phyloP scores from a whole-genome alignment of 1,284 basidiomycete genomes.

The Anthracocystis walkeri region DNA sequence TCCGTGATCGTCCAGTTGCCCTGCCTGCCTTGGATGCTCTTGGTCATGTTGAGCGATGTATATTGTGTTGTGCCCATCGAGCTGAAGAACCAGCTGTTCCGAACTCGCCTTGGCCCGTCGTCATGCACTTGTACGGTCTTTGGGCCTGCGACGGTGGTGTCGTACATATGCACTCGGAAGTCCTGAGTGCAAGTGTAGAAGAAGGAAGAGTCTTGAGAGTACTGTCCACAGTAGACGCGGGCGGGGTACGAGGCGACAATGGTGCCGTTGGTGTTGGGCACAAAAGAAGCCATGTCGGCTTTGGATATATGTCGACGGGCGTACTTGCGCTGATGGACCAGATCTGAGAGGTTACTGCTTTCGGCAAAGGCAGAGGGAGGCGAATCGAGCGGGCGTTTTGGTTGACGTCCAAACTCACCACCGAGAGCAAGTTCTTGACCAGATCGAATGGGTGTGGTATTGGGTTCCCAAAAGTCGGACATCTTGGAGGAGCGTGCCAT shows the following conservation, averaged over 20 bases:
- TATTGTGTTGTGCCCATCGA: slow-evolving; percentile 71
- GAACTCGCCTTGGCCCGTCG: slow-evolving; percentile 37
- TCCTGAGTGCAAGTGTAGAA: slow-evolving; percentile 74
- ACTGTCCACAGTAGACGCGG: slow-evolving; percentile 93
- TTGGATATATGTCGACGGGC: slow-evolving; percentile 71
- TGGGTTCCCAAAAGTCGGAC: slow-evolving; percentile 61
- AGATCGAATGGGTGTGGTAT: slow-evolving; percentile 77
- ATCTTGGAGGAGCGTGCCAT: slow-evolving; percentile 42
- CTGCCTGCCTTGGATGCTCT: slow-evolving; percentile 62
- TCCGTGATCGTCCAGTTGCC: slow-evolving; percentile 73
- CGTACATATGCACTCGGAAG: slow-evolving; percentile 75
- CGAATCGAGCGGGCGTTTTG: slow-evolving; percentile 37
- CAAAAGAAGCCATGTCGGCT: slow-evolving; percentile 70
- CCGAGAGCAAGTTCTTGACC: slow-evolving; percentile 80
- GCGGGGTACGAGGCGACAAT: slow-evolving; percentile 83
- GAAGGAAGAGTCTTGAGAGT: slow-evolving; percentile 74
- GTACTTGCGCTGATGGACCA: slow-evolving; percentile 46
- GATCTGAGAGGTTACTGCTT: slow-evolving; percentile 40
- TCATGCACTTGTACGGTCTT: slow-evolving; percentile 41
- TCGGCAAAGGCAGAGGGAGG: slow-evolving; percentile 41
- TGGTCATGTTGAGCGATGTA: slow-evolving; percentile 62
- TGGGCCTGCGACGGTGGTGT: slow-evolving; percentile 37
- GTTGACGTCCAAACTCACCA: slow-evolving; percentile 84
- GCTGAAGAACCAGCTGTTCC: slow-evolving; percentile 43
- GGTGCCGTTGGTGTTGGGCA: slow-evolving; percentile 88